Evolutionary conservation across 495 filamentous ascomycete genomes (phyloP).

Genomic region (Hypoxylon perforatum): DNA sequence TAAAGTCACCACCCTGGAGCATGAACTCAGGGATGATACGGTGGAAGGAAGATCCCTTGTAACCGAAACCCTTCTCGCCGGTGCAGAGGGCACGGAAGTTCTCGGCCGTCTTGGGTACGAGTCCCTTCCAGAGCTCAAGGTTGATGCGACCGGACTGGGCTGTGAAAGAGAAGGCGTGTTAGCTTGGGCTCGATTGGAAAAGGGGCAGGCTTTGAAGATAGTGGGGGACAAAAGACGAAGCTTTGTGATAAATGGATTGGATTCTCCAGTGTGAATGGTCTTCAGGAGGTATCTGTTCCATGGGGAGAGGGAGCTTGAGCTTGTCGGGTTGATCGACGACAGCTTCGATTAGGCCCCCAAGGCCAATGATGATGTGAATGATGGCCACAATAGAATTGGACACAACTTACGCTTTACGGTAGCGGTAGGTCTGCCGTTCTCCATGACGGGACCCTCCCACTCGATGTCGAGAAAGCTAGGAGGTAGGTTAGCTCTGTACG

Average conservation of each 20-base stretch:
- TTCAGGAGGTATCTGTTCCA: not conserved
- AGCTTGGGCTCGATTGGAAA: constrained; percentile 41
- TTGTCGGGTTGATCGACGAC: not conserved
- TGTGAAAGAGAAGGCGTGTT: constrained; percentile 49
- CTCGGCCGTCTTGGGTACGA: constrained; percentile 88
- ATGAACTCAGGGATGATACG: constrained; percentile 97
- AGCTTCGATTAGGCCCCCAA: constrained; percentile 23
- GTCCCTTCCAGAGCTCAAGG: constrained; percentile 88
- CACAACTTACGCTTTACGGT: constrained; percentile 69
- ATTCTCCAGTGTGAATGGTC: too few relatives aligned
- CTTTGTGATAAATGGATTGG: constrained; percentile 14
- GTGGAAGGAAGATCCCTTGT: constrained; percentile 88
- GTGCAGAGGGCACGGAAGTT: constrained; percentile 98
- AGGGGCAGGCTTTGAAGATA: not conserved
- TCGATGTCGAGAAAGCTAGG: constrained; percentile 52
- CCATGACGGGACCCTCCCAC: constrained; percentile 75
- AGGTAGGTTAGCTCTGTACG: constrained; percentile 45
- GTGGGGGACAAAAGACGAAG: not conserved
- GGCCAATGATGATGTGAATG: constrained; percentile 17
- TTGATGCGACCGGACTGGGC: constrained; percentile 83
- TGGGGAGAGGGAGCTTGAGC: too few relatives aligned
- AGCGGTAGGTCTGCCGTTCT: constrained; percentile 66
- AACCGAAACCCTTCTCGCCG: constrained; percentile 88
- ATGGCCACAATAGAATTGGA: constrained; percentile 28
- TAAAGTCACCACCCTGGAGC: constrained; percentile 99